phyloP scores from a whole-genome alignment of 176 grass and related monocot species.

The Elymus sibiricus region DNA sequence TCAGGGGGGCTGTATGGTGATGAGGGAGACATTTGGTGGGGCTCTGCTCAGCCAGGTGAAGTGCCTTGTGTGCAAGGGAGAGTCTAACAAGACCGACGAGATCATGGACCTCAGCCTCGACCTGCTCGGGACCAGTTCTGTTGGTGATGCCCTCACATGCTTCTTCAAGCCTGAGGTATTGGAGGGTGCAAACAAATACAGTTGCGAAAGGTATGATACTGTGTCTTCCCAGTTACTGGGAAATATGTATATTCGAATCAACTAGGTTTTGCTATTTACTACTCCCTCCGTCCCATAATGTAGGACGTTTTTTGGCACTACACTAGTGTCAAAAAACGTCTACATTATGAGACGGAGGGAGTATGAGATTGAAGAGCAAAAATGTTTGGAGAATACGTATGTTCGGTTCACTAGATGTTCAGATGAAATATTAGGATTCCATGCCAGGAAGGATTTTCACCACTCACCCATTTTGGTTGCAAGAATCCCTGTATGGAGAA shows the following conservation, averaged over 20 bases:
- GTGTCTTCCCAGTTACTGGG: neutral
- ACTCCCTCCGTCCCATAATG: no score
- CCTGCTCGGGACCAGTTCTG: constrained; percentile 62
- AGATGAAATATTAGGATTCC: neutral
- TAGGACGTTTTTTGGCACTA: no score
- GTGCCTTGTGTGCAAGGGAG: constrained; percentile 86
- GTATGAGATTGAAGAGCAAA: neutral
- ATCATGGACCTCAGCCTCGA: constrained; percentile 99
- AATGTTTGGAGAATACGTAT: neutral
- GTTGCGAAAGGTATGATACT: constrained; percentile 60
- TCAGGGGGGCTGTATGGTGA: constrained; percentile 34
- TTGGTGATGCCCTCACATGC: constrained; percentile 70
- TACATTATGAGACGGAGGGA: no score
- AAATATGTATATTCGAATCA: neutral
- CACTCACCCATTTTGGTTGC: neutral
- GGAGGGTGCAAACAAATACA: constrained; percentile 94
- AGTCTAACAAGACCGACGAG: constrained; percentile 93
- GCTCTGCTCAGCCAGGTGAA: constrained; percentile 91
- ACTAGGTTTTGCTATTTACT: neutral
- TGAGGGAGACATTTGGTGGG: constrained; percentile 92
- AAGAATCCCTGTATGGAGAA: neutral
- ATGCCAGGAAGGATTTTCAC: neutral
- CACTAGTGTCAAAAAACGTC: no score
- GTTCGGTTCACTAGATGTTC: neutral
- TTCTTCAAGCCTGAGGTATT: constrained; percentile 90